Evolutionary conservation across 805 yeast genomes (phyloP).

Genomic region (Starmerella riodocensis): DNA sequence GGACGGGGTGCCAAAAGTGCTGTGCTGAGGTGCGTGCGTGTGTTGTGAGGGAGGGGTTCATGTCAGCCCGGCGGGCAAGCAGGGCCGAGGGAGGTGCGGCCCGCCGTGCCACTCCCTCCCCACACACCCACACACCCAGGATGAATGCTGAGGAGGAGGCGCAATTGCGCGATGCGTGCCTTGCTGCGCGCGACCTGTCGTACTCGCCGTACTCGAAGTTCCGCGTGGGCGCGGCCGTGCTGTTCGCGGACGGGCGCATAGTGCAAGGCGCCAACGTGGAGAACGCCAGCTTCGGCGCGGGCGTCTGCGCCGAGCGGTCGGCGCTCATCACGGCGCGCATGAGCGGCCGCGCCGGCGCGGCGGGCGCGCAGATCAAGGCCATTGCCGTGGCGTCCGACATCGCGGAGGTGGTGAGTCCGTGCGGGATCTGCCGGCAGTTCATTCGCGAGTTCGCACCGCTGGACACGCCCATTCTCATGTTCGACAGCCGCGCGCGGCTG

Average conservation of each 20-base stretch:
- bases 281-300: constrained; percentile 78
- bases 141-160: not conserved
- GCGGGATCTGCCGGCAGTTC: constrained; percentile 89
- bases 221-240: constrained; percentile 70
- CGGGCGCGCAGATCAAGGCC: constrained; percentile 34
- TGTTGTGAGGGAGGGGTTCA: no score
- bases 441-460: constrained; percentile 60
- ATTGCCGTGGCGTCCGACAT: constrained; percentile 56
- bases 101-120: no score
- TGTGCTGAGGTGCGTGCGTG: no score
- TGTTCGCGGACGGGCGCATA: constrained; percentile 38
- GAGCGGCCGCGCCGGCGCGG: constrained; percentile 25
- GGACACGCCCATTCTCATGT: constrained; percentile 56
- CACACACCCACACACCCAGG: no score
- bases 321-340: constrained; percentile 47
- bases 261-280: constrained; percentile 79
- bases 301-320: constrained; percentile 65
- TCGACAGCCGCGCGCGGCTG: constrained; percentile 32
- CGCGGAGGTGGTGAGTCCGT: constrained; percentile 57
- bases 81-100: no score
- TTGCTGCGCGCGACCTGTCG: constrained; percentile 37
- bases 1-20: no score
- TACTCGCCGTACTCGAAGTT: constrained; percentile 66
- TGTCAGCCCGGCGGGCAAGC: no score
- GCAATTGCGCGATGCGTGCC: constrained; percentile 17